Base-by-base conservation (phyloP, 163 green algal genomes). In the Chlamydomonas reinhardtii region DNA sequence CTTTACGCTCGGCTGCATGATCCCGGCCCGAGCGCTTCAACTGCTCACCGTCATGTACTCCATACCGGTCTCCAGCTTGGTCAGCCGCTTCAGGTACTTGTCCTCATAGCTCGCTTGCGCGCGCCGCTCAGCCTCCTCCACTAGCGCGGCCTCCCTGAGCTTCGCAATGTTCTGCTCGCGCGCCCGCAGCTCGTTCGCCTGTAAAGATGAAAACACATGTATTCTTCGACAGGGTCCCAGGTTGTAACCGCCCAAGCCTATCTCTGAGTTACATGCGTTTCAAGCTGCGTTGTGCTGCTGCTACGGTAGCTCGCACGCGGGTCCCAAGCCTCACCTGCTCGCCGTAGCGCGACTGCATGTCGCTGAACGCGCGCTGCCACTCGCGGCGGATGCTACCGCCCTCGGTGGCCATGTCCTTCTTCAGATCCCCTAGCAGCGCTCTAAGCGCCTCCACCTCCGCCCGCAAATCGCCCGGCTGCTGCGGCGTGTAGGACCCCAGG, bases 281-380 rank as follows among this genome's bases (percentile, higher is more conserved):
- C 11, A 14, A 17, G 11, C 1, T 56, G 9, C 14, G 48, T 9
- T 56, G 9, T 56, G 48, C 48, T 56, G 48, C 48, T 56, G 11
- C 48, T 14, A 56, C n/a, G n/a, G n/a, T n/a, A 14, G 11, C 48
- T 17, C 9, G 14, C 48, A 48, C 5, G 39, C 39, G 39, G 8
- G 39, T 5, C 48, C 48, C 11, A 2, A 22, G 2, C 48, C 14
- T 56, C 48, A 56, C 48, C 48, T 87, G 81, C 71, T 87, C 81
- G 35, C 71, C 59, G 59, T 81, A 87, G 59, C 81, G 81, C 35
- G 70, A 35, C 74, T 87, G 81, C 81, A 87, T 87, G 71, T 87
- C 81, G 20, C 56, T 74, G 71, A 87, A 87, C 25, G 71, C 71
- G 31, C 81, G 81, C 59, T 87, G 81, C 81, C 81, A 87, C 71